A percentile compares a stretch with the other conserved stretches of the same genome.
Evolutionary conservation across 2,329 filamentous ascomycete genomes (phyloP).

Genomic region (Aurifilum marmelostoma): DNA sequence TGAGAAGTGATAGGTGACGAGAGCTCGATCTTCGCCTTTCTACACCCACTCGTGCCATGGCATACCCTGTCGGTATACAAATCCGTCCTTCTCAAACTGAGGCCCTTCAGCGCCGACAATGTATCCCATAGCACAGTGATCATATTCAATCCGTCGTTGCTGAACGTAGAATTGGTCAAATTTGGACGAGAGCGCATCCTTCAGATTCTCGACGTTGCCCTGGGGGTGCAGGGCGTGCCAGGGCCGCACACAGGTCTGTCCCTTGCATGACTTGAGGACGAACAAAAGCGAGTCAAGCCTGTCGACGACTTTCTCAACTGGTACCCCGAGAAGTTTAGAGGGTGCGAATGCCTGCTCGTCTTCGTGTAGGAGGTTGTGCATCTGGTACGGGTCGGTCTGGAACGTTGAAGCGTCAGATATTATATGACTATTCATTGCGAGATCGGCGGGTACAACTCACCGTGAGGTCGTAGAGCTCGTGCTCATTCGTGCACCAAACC

Average conservation of each 20-base stretch:
- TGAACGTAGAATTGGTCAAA: constrained; percentile 32
- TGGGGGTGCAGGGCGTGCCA: constrained; percentile 29
- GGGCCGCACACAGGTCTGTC: constrained; percentile 28
- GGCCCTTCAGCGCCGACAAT: constrained; percentile 24
- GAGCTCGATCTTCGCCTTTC: not conserved
- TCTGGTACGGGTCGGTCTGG: constrained; percentile 24
- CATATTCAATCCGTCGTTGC: constrained; percentile 30
- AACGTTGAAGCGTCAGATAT: not conserved
- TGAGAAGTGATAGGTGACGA: not conserved
- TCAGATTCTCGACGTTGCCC: constrained; percentile 23
- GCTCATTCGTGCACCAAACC: constrained; percentile 67
- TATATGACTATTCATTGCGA: not conserved
- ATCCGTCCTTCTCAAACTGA: constrained; percentile 3
- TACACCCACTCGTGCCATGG: constrained; percentile 26
- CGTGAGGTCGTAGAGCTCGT: constrained; percentile 63
- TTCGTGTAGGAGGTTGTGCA: constrained; percentile 22
- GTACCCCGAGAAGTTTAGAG: constrained; percentile 30
- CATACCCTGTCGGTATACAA: constrained; percentile 22
- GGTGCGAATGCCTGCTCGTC: not conserved
- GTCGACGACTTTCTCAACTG: constrained; percentile 17
- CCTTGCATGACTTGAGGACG: constrained; percentile 32
- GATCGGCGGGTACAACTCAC: constrained; percentile 35
- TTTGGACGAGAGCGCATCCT: constrained; percentile 30
- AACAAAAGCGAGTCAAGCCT: constrained; percentile 32
- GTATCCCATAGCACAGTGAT: constrained; percentile 29